Percentiles rank a stretch among this genome's conserved stretches.
Conservation (phyloP, 2,329 filamentous ascomycete genomes). For the Colletotrichum graminicola region DNA sequence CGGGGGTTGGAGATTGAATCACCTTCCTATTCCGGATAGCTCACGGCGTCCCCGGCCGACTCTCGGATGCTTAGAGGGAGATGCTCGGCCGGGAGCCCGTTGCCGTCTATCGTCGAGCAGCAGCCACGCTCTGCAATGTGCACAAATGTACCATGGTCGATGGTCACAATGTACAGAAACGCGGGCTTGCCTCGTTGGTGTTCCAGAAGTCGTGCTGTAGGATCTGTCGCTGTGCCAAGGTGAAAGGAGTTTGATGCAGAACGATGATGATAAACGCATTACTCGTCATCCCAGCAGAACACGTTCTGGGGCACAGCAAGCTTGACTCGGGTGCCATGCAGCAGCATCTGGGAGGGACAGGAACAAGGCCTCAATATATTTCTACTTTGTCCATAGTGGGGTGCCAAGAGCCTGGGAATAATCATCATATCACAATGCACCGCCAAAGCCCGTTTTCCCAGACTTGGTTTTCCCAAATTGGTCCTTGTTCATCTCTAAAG, state of each 20-base stretch:
- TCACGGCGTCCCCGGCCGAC: slow-evolving; percentile 13
- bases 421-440: too few species aligned
- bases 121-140: not conserved
- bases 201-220: not conserved
- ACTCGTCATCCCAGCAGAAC: not conserved
- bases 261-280: not conserved
- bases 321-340: not conserved
- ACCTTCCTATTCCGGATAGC: slow-evolving; percentile 25
- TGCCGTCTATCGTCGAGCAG: not conserved
- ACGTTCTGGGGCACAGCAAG: not conserved
- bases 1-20: slow-evolving; percentile 2
- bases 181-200: not conserved
- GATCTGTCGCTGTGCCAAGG: not conserved
- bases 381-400: not conserved
- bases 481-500: not conserved
- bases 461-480: not conserved
- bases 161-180: not conserved
- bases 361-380: not conserved
- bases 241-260: not conserved
- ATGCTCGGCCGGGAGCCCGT: not conserved
- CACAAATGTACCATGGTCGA: not conserved
- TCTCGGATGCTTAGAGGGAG: too few species aligned
- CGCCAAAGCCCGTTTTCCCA: not conserved
- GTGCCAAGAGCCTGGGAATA: too few species aligned
- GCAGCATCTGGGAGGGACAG: not conserved